Percentiles rank a stretch among this genome's conserved stretches.
Conservation (phyloP, 495 filamentous ascomycete genomes). For the Neurospora sp. region DNA sequence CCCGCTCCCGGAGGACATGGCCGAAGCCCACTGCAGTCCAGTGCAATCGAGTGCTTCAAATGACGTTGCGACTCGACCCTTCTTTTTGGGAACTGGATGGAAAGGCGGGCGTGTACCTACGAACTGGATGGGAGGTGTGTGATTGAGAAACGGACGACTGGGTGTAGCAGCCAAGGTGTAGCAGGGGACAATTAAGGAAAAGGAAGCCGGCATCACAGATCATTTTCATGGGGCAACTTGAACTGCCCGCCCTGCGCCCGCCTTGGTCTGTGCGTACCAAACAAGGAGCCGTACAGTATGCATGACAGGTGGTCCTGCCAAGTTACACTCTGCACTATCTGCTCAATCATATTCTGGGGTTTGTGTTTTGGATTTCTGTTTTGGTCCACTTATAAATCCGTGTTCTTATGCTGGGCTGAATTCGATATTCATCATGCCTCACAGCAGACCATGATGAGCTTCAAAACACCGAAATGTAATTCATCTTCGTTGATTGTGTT, state of each 20-base stretch:
- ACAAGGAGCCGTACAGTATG: neutral
- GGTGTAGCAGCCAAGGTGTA: neutral
- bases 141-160: neutral
- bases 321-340: neutral
- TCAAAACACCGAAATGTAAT: neutral
- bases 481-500: neutral
- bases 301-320: neutral
- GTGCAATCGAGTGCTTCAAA: neutral
- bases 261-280: neutral
- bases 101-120: neutral
- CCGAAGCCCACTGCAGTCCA: neutral
- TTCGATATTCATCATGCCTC: neutral
- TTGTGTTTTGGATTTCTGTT: neutral
- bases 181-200: neutral
- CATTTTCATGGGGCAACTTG: neutral
- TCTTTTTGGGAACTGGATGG: neutral
- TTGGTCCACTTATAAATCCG: neutral
- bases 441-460: neutral
- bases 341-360: neutral
- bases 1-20: constrained; percentile 21
- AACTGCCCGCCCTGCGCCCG: neutral
- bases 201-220: neutral
- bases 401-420: neutral
- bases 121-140: neutral
- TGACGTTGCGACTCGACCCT: constrained; percentile 1